Percentiles rank a stretch among this genome's conserved stretches.
These are phyloP conservation scores for Coniferiporia weirii DNA, from an alignment of 1,284 basidiomycete genomes.

Conservation along the genomic window DNA sequence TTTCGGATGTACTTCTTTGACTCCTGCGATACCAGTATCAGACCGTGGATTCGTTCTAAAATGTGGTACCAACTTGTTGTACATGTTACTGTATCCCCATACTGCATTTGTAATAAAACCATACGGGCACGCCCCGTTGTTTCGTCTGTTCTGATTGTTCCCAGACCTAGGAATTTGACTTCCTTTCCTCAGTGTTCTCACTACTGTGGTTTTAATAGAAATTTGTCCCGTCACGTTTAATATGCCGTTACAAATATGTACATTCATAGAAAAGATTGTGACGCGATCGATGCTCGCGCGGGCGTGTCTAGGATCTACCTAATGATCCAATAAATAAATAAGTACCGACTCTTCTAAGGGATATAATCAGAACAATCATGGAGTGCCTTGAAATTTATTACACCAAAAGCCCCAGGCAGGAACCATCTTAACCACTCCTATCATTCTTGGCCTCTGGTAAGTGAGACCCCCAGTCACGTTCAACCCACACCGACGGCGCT, in stretches of 20 bases:
- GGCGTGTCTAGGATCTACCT: not conserved
- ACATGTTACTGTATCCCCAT: not conserved
- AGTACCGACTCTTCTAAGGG: not conserved
- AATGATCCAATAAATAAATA: not conserved
- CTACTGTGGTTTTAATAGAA: too few species aligned
- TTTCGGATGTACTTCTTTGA: not conserved
- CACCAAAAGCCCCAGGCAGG: too few species aligned
- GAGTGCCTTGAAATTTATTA: too few species aligned
- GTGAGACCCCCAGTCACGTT: too few species aligned
- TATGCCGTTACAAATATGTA: not conserved
- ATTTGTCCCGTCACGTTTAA: too few species aligned
- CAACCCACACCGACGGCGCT: too few species aligned
- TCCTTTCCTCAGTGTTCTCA: too few species aligned
- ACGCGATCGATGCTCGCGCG: not conserved
- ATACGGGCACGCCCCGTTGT: not conserved
- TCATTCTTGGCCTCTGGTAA: too few species aligned
- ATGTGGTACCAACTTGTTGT: not conserved
- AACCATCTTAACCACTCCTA: too few species aligned
- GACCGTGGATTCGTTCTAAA: not conserved
- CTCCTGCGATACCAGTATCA: not conserved
- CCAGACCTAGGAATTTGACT: not conserved
- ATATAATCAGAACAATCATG: too few species aligned
- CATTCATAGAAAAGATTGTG: not conserved
- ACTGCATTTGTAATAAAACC: not conserved
- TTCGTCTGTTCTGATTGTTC: not conserved